Evolutionary conservation across 805 yeast genomes (phyloP).

Genomic region (Ogataea zsoltii): DNA sequence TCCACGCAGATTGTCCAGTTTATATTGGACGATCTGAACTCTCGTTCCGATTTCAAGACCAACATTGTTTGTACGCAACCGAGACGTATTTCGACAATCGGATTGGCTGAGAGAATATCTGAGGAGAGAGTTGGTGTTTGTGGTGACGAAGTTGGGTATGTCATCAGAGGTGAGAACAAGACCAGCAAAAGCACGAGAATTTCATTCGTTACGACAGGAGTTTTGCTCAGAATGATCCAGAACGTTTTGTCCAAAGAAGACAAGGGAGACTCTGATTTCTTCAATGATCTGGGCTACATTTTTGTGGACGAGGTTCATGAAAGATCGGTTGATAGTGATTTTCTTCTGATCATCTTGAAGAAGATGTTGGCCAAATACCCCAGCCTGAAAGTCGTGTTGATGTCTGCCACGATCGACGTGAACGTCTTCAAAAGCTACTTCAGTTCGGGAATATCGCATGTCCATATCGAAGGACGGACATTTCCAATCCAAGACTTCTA

Average conservation of each 20-base stretch:
- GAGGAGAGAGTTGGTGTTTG: slow-evolving; percentile 68
- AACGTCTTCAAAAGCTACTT: slow-evolving; percentile 69
- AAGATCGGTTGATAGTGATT: slow-evolving; percentile 87
- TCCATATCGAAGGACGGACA: slow-evolving; percentile 90
- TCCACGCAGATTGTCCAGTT: slow-evolving; percentile 95
- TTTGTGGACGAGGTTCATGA: slow-evolving; percentile 97
- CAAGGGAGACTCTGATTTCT: slow-evolving; percentile 36
- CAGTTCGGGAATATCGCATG: slow-evolving; percentile 50
- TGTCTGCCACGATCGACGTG: slow-evolving; percentile 93
- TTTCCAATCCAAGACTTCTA: slow-evolving; percentile 83
- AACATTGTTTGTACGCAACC: slow-evolving; percentile 91
- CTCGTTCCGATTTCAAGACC: slow-evolving; percentile 49
- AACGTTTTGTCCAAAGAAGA: slow-evolving; percentile 34
- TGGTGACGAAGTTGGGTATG: slow-evolving; percentile 84
- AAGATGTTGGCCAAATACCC: slow-evolving; percentile 51
- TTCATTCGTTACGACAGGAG: slow-evolving; percentile 93
- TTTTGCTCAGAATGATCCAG: slow-evolving; percentile 82
- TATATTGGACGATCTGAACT: slow-evolving; percentile 65
- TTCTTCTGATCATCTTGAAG: slow-evolving; percentile 75
- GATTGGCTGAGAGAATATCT: slow-evolving; percentile 89
- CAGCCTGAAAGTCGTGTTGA: slow-evolving; percentile 68
- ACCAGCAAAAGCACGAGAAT: slow-evolving; percentile 63
- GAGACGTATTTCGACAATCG: slow-evolving; percentile 91
- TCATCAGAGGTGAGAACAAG: slow-evolving; percentile 87
- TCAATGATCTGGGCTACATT: slow-evolving; percentile 63